These are phyloP conservation scores for Daldinia sp. DNA, from an alignment of 2,329 filamentous ascomycete species.

Conservation along the genomic window DNA sequence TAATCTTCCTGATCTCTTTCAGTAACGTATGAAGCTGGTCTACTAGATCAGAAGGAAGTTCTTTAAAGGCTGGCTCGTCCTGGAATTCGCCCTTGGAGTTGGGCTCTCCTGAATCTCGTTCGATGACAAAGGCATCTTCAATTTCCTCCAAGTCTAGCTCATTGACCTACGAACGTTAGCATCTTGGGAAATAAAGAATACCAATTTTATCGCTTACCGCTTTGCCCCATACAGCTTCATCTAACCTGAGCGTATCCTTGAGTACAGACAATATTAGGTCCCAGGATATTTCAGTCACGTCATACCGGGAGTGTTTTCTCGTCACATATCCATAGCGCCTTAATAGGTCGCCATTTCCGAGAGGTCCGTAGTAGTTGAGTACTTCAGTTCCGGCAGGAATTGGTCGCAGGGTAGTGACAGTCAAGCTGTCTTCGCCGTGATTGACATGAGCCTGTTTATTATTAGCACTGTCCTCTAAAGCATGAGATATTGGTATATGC, in stretches of 20 bases:
- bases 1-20: constrained; percentile 62
- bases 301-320: constrained; percentile 78
- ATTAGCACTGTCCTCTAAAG: constrained; percentile 5
- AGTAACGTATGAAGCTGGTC: constrained; percentile 64
- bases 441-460: constrained; percentile 64
- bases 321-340: constrained; percentile 91
- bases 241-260: constrained; percentile 54
- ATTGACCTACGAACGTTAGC: constrained; percentile 54
- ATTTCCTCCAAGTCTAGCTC: constrained; percentile 73
- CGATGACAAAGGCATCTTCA: constrained; percentile 80
- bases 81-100: constrained; percentile 61
- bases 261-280: constrained; percentile 65
- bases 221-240: constrained; percentile 56
- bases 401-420: constrained; percentile 76
- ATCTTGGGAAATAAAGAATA: neutral
- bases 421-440: constrained; percentile 67
- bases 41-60: constrained; percentile 64
- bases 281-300: constrained; percentile 83
- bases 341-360: constrained; percentile 84
- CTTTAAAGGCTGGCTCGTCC: constrained; percentile 54
- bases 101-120: constrained; percentile 65
- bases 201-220: constrained; percentile 53
- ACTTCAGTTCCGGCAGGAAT: constrained; percentile 81
- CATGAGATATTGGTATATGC: neutral
- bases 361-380: constrained; percentile 88